A percentile compares a stretch with the other conserved stretches of the same genome.
Evolutionary conservation across 805 yeast species (phyloP).

Genomic region (Brettanomyces sp.): DNA sequence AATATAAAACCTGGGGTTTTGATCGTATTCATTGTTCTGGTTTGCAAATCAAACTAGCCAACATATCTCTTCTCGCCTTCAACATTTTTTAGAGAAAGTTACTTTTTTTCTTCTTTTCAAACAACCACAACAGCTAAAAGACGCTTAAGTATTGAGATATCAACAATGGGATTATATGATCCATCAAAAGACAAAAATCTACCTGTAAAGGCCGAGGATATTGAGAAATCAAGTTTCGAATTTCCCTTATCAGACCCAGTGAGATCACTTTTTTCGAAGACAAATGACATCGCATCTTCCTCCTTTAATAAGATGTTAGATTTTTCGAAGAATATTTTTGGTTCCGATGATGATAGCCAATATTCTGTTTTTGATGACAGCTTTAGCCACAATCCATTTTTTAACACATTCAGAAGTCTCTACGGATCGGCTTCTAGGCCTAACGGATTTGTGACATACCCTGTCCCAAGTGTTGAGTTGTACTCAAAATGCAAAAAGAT

Average conservation of each 20-base stretch:
- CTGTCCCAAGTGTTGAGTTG: constrained; percentile 30
- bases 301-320: constrained; percentile 3
- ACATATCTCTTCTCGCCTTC: not conserved
- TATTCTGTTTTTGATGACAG: not conserved
- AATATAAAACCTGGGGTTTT: too few relatives aligned
- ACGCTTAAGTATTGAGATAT: not conserved
- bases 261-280: constrained; percentile 6
- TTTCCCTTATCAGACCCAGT: constrained; percentile 2
- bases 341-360: not conserved
- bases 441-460: constrained; percentile 18
- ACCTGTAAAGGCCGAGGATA: not conserved
- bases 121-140: not conserved
- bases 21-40: too few relatives aligned
- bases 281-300: constrained; percentile 9
- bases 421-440: constrained; percentile 4
- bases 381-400: not conserved
- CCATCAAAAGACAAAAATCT: constrained; percentile 4
- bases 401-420: not conserved
- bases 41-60: not conserved
- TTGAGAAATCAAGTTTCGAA: constrained; percentile 2
- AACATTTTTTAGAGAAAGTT: not conserved
- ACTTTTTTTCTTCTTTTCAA: not conserved
- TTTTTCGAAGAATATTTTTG: not conserved
- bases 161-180: constrained; percentile 9
- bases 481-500: constrained; percentile 55